Evolutionary conservation across 176 grass and related monocot species (phyloP).

Genomic region (Oropetium thomaeum): DNA sequence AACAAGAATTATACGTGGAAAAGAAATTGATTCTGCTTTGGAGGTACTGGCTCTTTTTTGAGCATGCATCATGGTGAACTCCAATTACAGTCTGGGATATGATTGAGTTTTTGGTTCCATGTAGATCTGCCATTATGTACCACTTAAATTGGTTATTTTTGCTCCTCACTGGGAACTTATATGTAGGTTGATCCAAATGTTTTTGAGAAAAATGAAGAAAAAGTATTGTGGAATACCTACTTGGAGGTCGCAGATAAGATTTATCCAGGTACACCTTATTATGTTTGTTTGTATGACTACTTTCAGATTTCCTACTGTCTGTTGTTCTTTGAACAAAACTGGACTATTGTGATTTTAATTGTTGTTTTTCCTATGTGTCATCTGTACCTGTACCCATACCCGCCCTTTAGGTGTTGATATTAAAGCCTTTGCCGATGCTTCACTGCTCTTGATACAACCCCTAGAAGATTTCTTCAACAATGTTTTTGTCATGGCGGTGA

Average conservation of each 20-base stretch:
- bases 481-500: slow-evolving; percentile 93
- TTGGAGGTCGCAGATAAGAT: slow-evolving; percentile 65
- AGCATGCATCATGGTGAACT: not conserved
- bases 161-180: not conserved
- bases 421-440: slow-evolving; percentile 59
- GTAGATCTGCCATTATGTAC: not conserved
- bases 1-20: slow-evolving; percentile 80
- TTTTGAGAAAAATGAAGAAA: slow-evolving; percentile 85
- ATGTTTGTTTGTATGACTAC: not conserved
- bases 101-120: not conserved
- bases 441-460: slow-evolving; percentile 63
- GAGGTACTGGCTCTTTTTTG: slow-evolving; percentile 44
- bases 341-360: not conserved
- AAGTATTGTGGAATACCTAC: slow-evolving; percentile 66
- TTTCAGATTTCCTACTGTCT: not conserved
- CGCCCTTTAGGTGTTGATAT: slow-evolving; percentile 57
- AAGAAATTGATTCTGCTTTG: slow-evolving; percentile 46
- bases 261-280: slow-evolving; percentile 53
- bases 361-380: slow-evolving; percentile 4
- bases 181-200: slow-evolving; percentile 46
- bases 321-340: not conserved
- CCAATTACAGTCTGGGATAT: not conserved
- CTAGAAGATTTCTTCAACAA: slow-evolving; percentile 94
- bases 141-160: not conserved
- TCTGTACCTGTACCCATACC: not conserved